Evolutionary conservation across 1,139 yeast genomes (phyloP).

Genomic region (Suhomyces choctaworum): DNA sequence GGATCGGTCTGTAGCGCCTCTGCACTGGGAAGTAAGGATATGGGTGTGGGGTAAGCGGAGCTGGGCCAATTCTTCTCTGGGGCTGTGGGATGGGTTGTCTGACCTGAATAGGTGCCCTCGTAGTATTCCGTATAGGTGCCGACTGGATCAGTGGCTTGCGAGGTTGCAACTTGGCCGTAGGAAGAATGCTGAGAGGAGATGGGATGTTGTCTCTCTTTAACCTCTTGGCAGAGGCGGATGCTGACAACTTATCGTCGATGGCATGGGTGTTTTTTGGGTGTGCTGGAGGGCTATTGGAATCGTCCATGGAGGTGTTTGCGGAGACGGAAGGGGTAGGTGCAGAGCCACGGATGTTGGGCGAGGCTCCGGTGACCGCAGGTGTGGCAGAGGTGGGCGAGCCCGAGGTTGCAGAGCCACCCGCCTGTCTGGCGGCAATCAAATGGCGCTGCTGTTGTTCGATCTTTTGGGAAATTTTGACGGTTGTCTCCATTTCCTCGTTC

Average conservation of each 20-base stretch:
- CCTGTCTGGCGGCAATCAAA: slow-evolving; percentile 44
- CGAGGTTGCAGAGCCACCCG: slow-evolving; percentile 9
- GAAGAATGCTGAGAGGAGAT: slow-evolving; percentile 35
- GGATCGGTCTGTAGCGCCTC: slow-evolving; percentile 15
- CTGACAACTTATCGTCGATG: slow-evolving; percentile 20
- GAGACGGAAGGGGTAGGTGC: slow-evolving; percentile 6
- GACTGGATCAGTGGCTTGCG: slow-evolving; percentile 40
- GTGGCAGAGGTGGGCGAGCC: slow-evolving; percentile 3
- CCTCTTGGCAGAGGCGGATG: slow-evolving; percentile 34
- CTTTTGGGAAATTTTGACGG: slow-evolving; percentile 45
- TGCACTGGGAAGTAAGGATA: slow-evolving; percentile 12
- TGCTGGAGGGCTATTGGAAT: background rate
- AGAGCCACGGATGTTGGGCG: background rate
- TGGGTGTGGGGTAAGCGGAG: slow-evolving; percentile 2
- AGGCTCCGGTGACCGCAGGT: background rate
- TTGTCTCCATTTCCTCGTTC: slow-evolving; percentile 48
- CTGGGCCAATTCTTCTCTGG: slow-evolving; percentile 5
- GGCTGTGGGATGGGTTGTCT: slow-evolving; percentile 12
- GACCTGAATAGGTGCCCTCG: slow-evolving; percentile 9
- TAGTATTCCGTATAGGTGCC: slow-evolving; percentile 40
- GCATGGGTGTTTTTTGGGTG: slow-evolving; percentile 2
- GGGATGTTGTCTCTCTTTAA: slow-evolving; percentile 49
- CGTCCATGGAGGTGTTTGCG: slow-evolving; percentile 7
- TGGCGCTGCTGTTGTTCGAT: slow-evolving; percentile 51
- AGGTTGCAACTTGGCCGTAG: slow-evolving; percentile 11